These are phyloP conservation scores for Furcasterigmium sp. DNA, from an alignment of 2,329 filamentous ascomycete species.

Conservation along the genomic window DNA sequence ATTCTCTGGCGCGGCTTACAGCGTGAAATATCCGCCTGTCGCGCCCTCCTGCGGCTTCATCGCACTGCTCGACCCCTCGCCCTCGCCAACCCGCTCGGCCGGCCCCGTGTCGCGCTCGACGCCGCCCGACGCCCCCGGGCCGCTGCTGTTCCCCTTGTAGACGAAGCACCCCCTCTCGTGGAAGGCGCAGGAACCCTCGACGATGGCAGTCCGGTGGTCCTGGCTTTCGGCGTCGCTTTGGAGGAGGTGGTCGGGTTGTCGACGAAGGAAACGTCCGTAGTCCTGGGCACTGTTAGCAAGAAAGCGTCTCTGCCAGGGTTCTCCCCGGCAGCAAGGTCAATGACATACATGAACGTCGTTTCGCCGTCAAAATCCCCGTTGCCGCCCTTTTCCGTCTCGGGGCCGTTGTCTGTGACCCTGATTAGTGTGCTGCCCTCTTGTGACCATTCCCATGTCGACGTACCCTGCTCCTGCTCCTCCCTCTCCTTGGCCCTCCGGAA, in stretches of 20 bases:
- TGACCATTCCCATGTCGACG: slow-evolving; percentile 2
- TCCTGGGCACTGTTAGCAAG: slow-evolving; percentile 46
- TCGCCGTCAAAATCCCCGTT: slow-evolving; percentile 45
- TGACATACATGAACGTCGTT: slow-evolving; percentile 73
- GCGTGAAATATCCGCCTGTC: no score
- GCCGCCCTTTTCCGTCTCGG: neutral
- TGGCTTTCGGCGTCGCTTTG: slow-evolving; percentile 41
- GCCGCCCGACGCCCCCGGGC: slow-evolving; percentile 18
- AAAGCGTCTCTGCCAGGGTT: slow-evolving; percentile 2
- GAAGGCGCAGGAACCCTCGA: slow-evolving; percentile 42
- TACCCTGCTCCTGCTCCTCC: slow-evolving; percentile 46
- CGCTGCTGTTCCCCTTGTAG: slow-evolving; percentile 20
- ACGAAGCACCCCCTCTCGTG: slow-evolving; percentile 29
- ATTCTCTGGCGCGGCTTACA: no score
- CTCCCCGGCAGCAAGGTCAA: neutral
- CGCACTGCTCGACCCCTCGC: slow-evolving; percentile 40
- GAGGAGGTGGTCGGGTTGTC: slow-evolving; percentile 67
- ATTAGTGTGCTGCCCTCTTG: neutral
- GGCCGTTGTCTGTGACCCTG: neutral
- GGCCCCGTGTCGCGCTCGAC: slow-evolving; percentile 27
- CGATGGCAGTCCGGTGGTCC: slow-evolving; percentile 28
- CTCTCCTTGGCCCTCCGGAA: slow-evolving; percentile 63
- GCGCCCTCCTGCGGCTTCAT: slow-evolving; percentile 30
- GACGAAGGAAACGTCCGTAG: slow-evolving; percentile 86
- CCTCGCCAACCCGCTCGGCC: slow-evolving; percentile 40